Conservation (phyloP, 2,329 filamentous ascomycete genomes). For the Sarocladium oryzae region DNA sequence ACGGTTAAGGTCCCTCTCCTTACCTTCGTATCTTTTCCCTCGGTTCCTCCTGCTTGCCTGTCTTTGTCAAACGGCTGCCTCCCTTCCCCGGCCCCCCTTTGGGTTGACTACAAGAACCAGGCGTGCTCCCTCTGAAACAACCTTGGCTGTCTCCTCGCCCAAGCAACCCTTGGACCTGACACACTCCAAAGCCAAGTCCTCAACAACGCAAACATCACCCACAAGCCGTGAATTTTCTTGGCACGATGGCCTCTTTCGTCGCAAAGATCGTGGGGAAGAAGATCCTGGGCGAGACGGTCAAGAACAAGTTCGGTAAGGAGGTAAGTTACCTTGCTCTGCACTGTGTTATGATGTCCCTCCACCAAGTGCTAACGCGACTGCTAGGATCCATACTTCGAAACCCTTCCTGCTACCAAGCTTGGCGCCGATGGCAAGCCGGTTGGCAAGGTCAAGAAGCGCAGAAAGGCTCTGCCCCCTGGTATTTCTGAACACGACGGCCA, state of each 20-base stretch:
- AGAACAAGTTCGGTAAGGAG: conserved; percentile 53
- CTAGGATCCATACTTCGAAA: conserved; percentile 87
- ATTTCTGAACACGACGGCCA: conserved; percentile 76
- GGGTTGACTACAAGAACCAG: conserved; percentile 3
- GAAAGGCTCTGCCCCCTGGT: conserved; percentile 77
- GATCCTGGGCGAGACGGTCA: conserved; percentile 48
- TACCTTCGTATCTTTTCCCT: not conserved
- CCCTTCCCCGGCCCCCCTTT: not conserved
- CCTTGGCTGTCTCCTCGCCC: not conserved
- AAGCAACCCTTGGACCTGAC: not conserved
- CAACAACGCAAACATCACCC: not conserved
- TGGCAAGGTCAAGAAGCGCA: conserved; percentile 73
- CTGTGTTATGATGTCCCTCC: conserved; percentile 12
- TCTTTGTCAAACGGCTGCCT: conserved; percentile 1
- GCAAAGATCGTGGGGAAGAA: conserved; percentile 50
- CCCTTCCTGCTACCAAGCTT: conserved; percentile 66
- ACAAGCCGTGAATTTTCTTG: not conserved
- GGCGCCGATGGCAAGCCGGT: conserved; percentile 47
- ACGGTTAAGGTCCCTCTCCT: not conserved
- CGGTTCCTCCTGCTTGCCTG: not conserved
- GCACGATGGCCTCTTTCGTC: conserved; percentile 43
- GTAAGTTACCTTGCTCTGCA: conserved; percentile 31
- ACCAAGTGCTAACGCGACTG: conserved; percentile 8
- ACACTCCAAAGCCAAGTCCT: not conserved
- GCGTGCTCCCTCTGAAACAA: not conserved